Base-by-base conservation (phyloP, 176 grass and related monocot genomes). In the Aegilops longissima region DNA sequence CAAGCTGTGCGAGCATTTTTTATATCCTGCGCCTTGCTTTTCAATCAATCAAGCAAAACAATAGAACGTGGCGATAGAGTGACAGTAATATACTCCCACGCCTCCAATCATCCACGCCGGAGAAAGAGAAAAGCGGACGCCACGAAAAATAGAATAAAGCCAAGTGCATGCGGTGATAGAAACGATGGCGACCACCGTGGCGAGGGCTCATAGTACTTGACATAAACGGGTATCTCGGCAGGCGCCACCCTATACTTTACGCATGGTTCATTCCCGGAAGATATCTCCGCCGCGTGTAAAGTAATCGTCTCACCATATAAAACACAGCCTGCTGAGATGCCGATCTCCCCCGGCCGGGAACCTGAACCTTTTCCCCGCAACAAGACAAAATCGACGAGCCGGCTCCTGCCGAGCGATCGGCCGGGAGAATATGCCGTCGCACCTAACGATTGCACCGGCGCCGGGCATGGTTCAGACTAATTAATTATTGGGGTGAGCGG, bases 141-240 rank as follows among this genome's bases (percentile, higher is more conserved):
- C 14, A 42, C 17, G 36, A 27, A 63, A 85, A 71, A 16, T 8
- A 36, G 25, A 38, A 84, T 12, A 12, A 5, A 13, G 11, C 17
- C 3, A 5, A 45, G 40, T 44, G 75, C 14, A 21, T 39, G 14
- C 36, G 17, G 20, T 54, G 64, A 4, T 35, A 27, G 35, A 21
- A 21, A 3, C 16, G 88, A 90, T 66, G 71, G 64, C 54, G 72
- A 71, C 79, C 78, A 63, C 79, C 81, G 61, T 38, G 27, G 80
- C 52, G 38, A 90, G 68, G 18, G 9, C 20, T 34, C 39, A 0
- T 74, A 3, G 54, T 64, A 27, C 73, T 88, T 44, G 8, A 47
- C 52, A 24, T 79, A 24, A 25, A 36, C 51, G 30, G 79, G 38
- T 24, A 35, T 13, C 62, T 58, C 9, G 6, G 33, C 49, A 58